A percentile compares a stretch with the other conserved stretches of the same genome.
phyloP scores from a whole-genome alignment of 2,329 filamentous ascomycete genomes.

The Didymella arachidicola region DNA sequence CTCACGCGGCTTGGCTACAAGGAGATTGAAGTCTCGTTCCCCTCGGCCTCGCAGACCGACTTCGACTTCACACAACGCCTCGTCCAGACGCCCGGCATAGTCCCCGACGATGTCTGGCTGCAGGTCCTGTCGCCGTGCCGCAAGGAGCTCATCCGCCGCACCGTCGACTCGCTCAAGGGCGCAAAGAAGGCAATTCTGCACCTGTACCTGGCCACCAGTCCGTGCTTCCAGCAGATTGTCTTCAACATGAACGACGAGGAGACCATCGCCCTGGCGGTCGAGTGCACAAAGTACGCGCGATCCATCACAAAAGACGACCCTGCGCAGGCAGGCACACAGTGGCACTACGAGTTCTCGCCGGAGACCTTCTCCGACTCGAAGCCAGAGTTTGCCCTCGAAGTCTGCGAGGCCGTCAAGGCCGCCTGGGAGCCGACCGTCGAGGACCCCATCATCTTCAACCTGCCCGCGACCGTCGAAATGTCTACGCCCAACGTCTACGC shows the following conservation, averaged over 20 bases:
- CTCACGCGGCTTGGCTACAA: slow-evolving; percentile 92
- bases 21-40: slow-evolving; percentile 96
- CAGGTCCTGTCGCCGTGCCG: slow-evolving; percentile 93
- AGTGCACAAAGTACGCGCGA: slow-evolving; percentile 84
- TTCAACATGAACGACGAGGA: slow-evolving; percentile 88
- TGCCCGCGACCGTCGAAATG: slow-evolving; percentile 96
- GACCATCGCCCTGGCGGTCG: slow-evolving; percentile 80
- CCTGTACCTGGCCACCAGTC: slow-evolving; percentile 94
- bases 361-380: slow-evolving; percentile 91
- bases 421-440: slow-evolving; percentile 86
- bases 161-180: slow-evolving; percentile 86
- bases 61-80: slow-evolving; percentile 92
- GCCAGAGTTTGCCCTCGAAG: slow-evolving; percentile 79
- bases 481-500: slow-evolving; percentile 94
- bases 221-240: slow-evolving; percentile 91
- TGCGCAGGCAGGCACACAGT: slow-evolving; percentile 64
- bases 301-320: slow-evolving; percentile 86
- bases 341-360: slow-evolving; percentile 84
- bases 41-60: slow-evolving; percentile 92
- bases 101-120: slow-evolving; percentile 88
- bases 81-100: slow-evolving; percentile 81
- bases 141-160: slow-evolving; percentile 86
- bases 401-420: slow-evolving; percentile 92
- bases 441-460: slow-evolving; percentile 92
- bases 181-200: slow-evolving; percentile 94